A percentile compares a stretch with the other conserved stretches of the same genome.
phyloP scores from a whole-genome alignment of 805 yeast genomes.

The Candida morakotiae region DNA sequence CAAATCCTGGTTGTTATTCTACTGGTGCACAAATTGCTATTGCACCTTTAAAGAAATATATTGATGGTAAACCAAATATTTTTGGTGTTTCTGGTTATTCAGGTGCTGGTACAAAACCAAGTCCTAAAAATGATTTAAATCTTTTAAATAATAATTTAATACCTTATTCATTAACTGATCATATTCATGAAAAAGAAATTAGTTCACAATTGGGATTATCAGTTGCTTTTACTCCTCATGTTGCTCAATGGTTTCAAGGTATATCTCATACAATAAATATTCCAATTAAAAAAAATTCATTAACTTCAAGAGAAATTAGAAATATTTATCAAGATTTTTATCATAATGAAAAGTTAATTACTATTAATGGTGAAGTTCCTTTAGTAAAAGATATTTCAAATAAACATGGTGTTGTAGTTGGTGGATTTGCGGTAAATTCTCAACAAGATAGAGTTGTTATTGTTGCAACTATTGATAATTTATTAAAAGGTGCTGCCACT shows the following conservation, averaged over 20 bases:
- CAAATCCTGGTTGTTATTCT: constrained; percentile 99
- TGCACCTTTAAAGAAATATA: constrained; percentile 73
- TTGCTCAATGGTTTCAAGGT: constrained; percentile 99
- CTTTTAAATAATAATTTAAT: constrained; percentile 77
- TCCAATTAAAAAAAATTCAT: constrained; percentile 64
- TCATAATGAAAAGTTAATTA: constrained; percentile 79
- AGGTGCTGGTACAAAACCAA: constrained; percentile 99
- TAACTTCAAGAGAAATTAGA: constrained; percentile 80
- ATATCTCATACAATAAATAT: constrained; percentile 88
- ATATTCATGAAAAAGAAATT: constrained; percentile 93
- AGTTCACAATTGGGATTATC: constrained; percentile 71
- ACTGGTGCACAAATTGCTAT: constrained; percentile 94
- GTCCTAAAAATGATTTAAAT: constrained; percentile 86
- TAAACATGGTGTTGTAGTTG: constrained; percentile 91
- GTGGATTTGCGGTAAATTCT: constrained; percentile 92
- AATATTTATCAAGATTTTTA: constrained; percentile 84
- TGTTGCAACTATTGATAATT: constrained; percentile 92
- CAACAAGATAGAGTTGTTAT: constrained; percentile 87
- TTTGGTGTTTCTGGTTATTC: constrained; percentile 98
- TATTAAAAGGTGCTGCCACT: constrained; percentile 97
- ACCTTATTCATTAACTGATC: constrained; percentile 95
- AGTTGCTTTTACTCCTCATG: constrained; percentile 94
- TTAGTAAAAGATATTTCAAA: constrained; percentile 87
- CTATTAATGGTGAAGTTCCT: constrained; percentile 89
- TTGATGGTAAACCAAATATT: constrained; percentile 71